These are phyloP conservation scores for Phytopythium sindhum DNA, from an alignment of 352 stramenopile genomes.

Conservation along the genomic window DNA sequence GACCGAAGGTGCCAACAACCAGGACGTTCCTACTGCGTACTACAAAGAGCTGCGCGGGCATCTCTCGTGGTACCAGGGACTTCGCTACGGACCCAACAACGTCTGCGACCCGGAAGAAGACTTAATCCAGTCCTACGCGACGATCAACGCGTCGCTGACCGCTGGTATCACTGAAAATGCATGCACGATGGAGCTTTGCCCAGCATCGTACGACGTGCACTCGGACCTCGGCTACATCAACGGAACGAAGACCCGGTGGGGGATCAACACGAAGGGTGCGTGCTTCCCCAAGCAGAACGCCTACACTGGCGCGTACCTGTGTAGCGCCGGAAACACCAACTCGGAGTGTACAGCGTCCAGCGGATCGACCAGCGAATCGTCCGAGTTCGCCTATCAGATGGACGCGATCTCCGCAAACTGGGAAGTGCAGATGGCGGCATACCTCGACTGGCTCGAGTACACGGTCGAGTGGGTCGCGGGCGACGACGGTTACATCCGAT, in stretches of 20 bases:
- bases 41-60: conserved; percentile 38
- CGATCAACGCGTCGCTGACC: conserved; percentile 25
- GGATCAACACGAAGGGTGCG: conserved; percentile 41
- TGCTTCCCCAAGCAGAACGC: conserved; percentile 49
- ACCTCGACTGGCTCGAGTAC: conserved; percentile 69
- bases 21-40: conserved; percentile 25
- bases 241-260: conserved; percentile 31
- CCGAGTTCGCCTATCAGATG: conserved; percentile 65
- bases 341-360: conserved; percentile 22
- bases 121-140: conserved; percentile 30
- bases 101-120: conserved; percentile 24
- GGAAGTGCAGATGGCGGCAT: conserved; percentile 68
- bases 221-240: conserved; percentile 38
- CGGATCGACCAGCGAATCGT: conserved; percentile 18
- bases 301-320: conserved; percentile 48
- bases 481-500: conserved; percentile 42
- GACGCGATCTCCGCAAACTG: conserved; percentile 91
- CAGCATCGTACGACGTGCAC: conserved; percentile 65
- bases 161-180: conserved; percentile 37
- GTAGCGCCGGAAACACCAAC: conserved; percentile 35
- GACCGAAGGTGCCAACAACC: conserved; percentile 32
- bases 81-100: conserved; percentile 56
- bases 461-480: conserved; percentile 56
- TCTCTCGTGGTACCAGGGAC: conserved; percentile 55
- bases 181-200: conserved; percentile 42